Percentiles rank a stretch among this genome's conserved stretches.
Conservation (phyloP, 2,329 filamentous ascomycete genomes). For the Colletotrichum godetiae region DNA sequence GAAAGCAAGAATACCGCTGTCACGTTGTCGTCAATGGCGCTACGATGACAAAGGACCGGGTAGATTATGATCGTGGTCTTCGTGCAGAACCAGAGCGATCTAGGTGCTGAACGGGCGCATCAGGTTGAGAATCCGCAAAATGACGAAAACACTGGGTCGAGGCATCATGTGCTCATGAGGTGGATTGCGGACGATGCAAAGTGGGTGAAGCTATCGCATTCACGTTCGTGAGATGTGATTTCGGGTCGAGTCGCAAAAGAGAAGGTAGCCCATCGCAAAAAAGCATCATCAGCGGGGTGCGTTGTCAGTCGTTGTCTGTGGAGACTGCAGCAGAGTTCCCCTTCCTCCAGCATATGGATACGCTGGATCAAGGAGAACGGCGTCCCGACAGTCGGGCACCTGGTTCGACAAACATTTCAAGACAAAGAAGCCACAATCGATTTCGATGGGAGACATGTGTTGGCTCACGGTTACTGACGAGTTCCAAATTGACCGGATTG, state of each 20-base stretch:
- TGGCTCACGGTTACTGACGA: slow-evolving; percentile 15
- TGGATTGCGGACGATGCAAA: background rate
- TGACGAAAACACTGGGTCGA: slow-evolving; percentile 22
- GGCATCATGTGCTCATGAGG: background rate
- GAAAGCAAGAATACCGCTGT: background rate
- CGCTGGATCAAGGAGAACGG: slow-evolving; percentile 17
- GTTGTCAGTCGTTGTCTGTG: slow-evolving; percentile 9
- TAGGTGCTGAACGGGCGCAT: background rate
- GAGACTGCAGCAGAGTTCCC: slow-evolving; percentile 12
- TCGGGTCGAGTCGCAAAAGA: background rate
- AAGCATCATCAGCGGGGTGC: background rate
- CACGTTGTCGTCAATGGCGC: background rate
- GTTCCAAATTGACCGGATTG: slow-evolving; percentile 15
- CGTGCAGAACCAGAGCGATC: background rate
- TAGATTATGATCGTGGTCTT: background rate
- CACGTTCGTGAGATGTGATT: background rate
- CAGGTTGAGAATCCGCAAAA: background rate
- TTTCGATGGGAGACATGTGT: slow-evolving; percentile 25
- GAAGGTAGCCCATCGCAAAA: slow-evolving; percentile 1
- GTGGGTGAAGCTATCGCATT: background rate
- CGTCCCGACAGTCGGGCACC: slow-evolving; percentile 31
- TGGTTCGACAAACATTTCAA: slow-evolving; percentile 16
- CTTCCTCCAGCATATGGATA: background rate
- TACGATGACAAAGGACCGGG: background rate
- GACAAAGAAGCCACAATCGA: slow-evolving; percentile 22